Base-by-base conservation (phyloP, 2,329 filamentous ascomycete species). In the Coleophoma crateriformis region DNA sequence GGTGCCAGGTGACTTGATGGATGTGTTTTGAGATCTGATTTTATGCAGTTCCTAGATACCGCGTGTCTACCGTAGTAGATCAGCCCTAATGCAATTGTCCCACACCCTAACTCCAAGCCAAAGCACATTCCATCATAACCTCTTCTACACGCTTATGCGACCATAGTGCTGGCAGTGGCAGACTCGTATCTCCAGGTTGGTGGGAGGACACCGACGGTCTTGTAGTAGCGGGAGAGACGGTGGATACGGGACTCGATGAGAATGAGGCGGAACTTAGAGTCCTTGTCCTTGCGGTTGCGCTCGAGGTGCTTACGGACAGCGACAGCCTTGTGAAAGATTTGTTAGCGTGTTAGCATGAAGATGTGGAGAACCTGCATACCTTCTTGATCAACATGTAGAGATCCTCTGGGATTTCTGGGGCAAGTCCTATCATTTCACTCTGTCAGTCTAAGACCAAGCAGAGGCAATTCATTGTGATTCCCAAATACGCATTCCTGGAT, bases 371-470 rank as follows among this genome's bases (percentile, higher is more conserved):
- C 13, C 37, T 40, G 14, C 67, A 69, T 72, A 95, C 92, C 90
- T 99, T 99, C 88, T 96, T 96, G 89, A 97, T 97, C 75, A 97
- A 82, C 88, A 96, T 95, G 87, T 97, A 99, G 65, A 97, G 87
- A 78, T 99, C 94, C 85, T 99, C 94, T 71, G 95, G 94, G 67
- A 99, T 86, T 75, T 97, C 91, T 73, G 95, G 94, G 66, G 94
- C 92, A 72, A 99, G 90, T 81, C 94, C 94, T 99, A 79, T 79
- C 39, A 72, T 69, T 44, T 94, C 89, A 81, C 89, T 90, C 86
- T 84, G 87, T 92, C 87, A 91, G 88, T 82, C 82, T 67, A 77
- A 73, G 78, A 90, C 88, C 87, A 87, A 81, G 77, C 85, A 91
- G 87, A 88, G 88, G 88, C 88, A 82, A 75, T 65, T 55, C 61